Evolutionary conservation across 192 early-diverging fungal genomes (phyloP), one percentile per base, ranked within the genome.

Genomic region (Backusella australiensis): DNA sequence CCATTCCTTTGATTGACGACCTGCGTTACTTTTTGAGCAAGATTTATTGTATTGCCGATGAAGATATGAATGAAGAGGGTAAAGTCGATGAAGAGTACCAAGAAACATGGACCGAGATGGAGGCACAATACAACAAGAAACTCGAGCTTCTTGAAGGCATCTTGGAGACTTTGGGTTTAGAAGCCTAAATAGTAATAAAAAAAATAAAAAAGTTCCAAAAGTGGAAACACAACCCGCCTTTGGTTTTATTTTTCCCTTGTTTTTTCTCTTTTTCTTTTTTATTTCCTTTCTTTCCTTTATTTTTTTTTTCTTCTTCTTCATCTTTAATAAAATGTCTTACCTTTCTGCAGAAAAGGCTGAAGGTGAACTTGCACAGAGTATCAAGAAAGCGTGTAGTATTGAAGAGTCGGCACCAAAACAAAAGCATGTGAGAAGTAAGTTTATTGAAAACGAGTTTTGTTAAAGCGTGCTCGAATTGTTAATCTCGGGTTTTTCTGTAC

Each of bases 321-420:
- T 38, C 34, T 69, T 32, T 1, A 32, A 46, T 14, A 66, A 14
- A 65, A 81, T 81, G 80, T 74, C 80, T 26, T 81, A 81, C 72
- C 73, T 81, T 34, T 81, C 80, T 72, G 72, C 80, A 46, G 89
- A 87, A 73, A 94, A 93, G 86, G 93, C 91, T 66, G 97, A 98
- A 77, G 83, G 92, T 56, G 94, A 97, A 59, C 89, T 99, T 34
- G 87, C 92, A 67, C 87, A 86, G n/a, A 90, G 92, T 78, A 96
- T 98, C 72, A 93, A 93, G 76, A 99, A 99, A 84, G 97, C 96
- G 17, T 92, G 94, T 11, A 91, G 90, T 66, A 74, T 85, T 39
- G 96, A 97, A 39, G 97, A 99, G 79, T 91, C 92, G 26, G 93
- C 97, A 2, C 97, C 97, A 72, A 99, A 99, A 82, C 96, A 97